These are phyloP conservation scores for Melampsora americana DNA, from an alignment of 1,284 basidiomycete genomes.

Conservation along the genomic window DNA sequence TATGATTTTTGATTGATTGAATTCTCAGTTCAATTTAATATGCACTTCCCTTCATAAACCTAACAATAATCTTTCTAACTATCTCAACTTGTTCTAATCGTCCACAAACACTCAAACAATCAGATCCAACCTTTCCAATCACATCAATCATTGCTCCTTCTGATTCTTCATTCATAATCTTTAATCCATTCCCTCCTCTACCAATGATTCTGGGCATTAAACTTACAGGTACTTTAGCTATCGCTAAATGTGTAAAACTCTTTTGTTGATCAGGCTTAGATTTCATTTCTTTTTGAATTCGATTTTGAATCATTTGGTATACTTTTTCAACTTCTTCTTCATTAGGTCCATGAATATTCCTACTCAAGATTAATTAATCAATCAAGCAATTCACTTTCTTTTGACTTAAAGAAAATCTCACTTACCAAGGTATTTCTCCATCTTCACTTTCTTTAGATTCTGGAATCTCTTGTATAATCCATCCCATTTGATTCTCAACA, in stretches of 20 bases:
- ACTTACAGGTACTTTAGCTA: conserved; percentile 6
- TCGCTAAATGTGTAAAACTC: not conserved
- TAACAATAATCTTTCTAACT: not conserved
- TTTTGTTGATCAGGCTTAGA: not conserved
- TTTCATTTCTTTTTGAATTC: not conserved
- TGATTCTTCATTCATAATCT: conserved; percentile 12
- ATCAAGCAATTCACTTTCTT: no score
- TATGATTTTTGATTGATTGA: no score
- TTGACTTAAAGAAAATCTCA: not conserved
- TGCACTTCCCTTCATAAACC: no score
- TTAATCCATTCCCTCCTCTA: conserved; percentile 12
- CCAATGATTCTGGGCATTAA: conserved; percentile 34
- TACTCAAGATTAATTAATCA: no score
- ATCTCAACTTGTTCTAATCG: not conserved
- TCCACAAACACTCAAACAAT: conserved; percentile 15
- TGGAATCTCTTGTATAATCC: conserved; percentile 1
- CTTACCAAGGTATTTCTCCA: conserved; percentile 28
- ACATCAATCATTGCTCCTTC: conserved; percentile 8
- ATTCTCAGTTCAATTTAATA: no score
- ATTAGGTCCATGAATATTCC: conserved; percentile 18
- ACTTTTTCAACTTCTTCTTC: conserved; percentile 7
- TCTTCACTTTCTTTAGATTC: conserved; percentile 3
- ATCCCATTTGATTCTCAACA: conserved; percentile 10
- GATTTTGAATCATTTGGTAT: not conserved
- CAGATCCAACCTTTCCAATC: conserved; percentile 11